Conservation (phyloP, 129 eudicot genomes). For the sunflower (Helianthus annuus) region HanXRQr2.0-SUNRISE NC_035443.2:1493505-1494004, state of each 20-base stretch:
- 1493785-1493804: constrained; percentile 13
- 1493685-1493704: constrained; percentile 21
- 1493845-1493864: constrained; percentile 33
- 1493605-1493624: constrained; percentile 10
- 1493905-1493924: constrained; percentile 68
- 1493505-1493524: not conserved
- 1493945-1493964: constrained; percentile 70
- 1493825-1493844: constrained; percentile 39
- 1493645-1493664: constrained; percentile 19
- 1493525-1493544: constrained; percentile 1
- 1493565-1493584: not conserved
- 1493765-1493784: not conserved
- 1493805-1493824: constrained; percentile 35
- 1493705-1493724: constrained; percentile 25
- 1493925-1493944: constrained; percentile 54
- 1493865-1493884: constrained; percentile 30
- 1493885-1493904: constrained; percentile 67
- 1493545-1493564: constrained; percentile 13
- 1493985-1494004: constrained; percentile 72
- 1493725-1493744: not conserved
- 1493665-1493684: constrained; percentile 47
- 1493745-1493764: not conserved
- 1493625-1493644: constrained; percentile 2
- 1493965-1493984: constrained; percentile 75
- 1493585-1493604: constrained; percentile 28